These are phyloP conservation scores for Fomitopsis pulvina DNA, from an alignment of 768 basidiomycete species.

Conservation along the genomic window DNA sequence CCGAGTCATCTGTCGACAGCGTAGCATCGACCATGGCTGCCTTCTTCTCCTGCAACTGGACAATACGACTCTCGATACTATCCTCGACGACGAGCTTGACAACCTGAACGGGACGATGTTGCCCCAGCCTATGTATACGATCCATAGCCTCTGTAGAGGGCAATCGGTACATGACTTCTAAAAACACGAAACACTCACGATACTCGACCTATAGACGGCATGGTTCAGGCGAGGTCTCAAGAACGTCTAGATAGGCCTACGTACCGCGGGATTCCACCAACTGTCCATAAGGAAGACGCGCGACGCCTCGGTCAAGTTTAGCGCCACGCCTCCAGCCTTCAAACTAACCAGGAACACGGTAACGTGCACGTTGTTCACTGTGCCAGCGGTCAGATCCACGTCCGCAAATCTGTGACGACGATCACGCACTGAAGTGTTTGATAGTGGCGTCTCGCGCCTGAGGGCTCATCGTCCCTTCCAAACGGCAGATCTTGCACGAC, in stretches of 20 bases:
- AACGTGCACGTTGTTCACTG: conserved; percentile 88
- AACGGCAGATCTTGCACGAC: conserved; percentile 69
- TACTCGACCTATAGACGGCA: conserved; percentile 54
- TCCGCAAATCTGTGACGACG: neutral
- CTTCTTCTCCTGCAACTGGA: conserved; percentile 98
- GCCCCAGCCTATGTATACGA: conserved; percentile 94
- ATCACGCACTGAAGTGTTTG: conserved; percentile 78
- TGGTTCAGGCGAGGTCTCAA: neutral
- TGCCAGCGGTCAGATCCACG: neutral
- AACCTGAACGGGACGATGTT: conserved; percentile 87
- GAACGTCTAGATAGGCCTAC: neutral
- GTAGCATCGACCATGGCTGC: conserved; percentile 92
- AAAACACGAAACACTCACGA: conserved; percentile 41
- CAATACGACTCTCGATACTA: conserved; percentile 91
- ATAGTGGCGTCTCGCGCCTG: conserved; percentile 93
- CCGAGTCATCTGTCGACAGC: conserved; percentile 73
- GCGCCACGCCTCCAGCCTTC: conserved; percentile 92
- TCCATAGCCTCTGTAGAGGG: conserved; percentile 84
- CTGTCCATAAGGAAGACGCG: conserved; percentile 96
- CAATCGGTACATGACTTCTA: neutral
- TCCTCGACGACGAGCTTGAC: conserved; percentile 95
- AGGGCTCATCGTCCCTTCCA: conserved; percentile 97
- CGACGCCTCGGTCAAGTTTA: conserved; percentile 87
- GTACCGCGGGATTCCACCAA: conserved; percentile 97
- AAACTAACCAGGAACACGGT: conserved; percentile 97